Evolutionary conservation across 2,329 filamentous ascomycete species (phyloP).

Genomic region (Nigrospora osmanthi): DNA sequence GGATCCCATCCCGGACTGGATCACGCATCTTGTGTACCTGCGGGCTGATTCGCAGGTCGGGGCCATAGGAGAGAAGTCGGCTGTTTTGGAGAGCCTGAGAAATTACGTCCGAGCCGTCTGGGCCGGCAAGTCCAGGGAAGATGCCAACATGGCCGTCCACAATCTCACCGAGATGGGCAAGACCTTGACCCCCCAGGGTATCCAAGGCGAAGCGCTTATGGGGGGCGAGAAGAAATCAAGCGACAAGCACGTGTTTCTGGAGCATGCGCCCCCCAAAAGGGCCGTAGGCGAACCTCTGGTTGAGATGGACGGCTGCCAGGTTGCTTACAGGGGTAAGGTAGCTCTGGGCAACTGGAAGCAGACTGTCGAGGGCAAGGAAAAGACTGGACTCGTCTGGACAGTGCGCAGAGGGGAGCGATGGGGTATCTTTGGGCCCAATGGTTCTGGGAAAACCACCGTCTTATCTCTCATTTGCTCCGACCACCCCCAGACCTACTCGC

Average conservation of each 20-base stretch:
- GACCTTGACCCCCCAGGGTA: slow-evolving; percentile 30
- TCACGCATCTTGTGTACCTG: slow-evolving; percentile 74
- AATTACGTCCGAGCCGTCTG: slow-evolving; percentile 39
- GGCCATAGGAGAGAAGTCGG: slow-evolving; percentile 55
- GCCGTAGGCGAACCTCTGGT: slow-evolving; percentile 61
- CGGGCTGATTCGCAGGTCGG: slow-evolving; percentile 58
- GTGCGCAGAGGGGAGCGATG: slow-evolving; percentile 78
- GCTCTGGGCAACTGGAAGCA: slow-evolving; percentile 78
- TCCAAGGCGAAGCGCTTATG: slow-evolving; percentile 27
- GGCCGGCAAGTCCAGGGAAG: slow-evolving; percentile 33
- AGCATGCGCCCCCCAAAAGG: slow-evolving; percentile 3
- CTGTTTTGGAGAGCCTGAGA: slow-evolving; percentile 48
- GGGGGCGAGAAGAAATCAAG: slow-evolving; percentile 14
- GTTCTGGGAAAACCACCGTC: slow-evolving; percentile 91
- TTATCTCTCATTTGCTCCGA: slow-evolving; percentile 90
- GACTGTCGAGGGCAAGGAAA: slow-evolving; percentile 36
- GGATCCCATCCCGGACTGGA: slow-evolving; percentile 82
- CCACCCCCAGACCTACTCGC: slow-evolving; percentile 87
- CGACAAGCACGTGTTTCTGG: slow-evolving; percentile 7
- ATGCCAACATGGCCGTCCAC: slow-evolving; percentile 38
- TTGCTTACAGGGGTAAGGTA: slow-evolving; percentile 70
- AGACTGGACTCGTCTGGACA: slow-evolving; percentile 70
- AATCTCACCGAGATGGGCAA: slow-evolving; percentile 42
- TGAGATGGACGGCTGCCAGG: slow-evolving; percentile 78
- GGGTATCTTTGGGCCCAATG: slow-evolving; percentile 91